These are phyloP conservation scores for Vanderwaltozyma tropicalis DNA, from an alignment of 805 yeast species.

Conservation along the genomic window DNA sequence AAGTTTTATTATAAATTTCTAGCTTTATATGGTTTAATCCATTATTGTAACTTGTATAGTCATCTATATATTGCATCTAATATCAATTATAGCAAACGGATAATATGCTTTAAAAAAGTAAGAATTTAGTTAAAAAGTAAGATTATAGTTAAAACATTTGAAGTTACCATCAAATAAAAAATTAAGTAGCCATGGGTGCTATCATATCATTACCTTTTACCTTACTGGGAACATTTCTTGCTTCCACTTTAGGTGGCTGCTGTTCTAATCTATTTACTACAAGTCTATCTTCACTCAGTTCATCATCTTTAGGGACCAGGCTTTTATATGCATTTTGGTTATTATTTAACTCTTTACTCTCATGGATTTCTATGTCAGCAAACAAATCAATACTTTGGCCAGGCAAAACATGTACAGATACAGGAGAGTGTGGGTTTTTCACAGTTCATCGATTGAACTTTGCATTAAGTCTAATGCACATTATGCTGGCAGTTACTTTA, in stretches of 20 bases:
- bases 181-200: conserved; percentile 66
- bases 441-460: conserved; percentile 90
- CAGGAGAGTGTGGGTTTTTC: conserved; percentile 81
- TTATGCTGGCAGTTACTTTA: conserved; percentile 55
- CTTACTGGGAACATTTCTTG: conserved; percentile 47
- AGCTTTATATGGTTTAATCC: too few species aligned
- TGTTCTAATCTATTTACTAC: conserved; percentile 55
- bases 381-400: conserved; percentile 68
- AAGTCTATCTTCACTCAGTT: conserved; percentile 42
- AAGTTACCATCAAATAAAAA: not conserved
- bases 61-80: too few species aligned
- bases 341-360: conserved; percentile 64
- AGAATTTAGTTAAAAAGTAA: too few species aligned
- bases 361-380: conserved; percentile 81
- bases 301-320: conserved; percentile 76
- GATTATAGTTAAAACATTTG: too few species aligned
- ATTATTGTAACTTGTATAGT: too few species aligned
- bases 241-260: conserved; percentile 77
- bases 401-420: conserved; percentile 70
- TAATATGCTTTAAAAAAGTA: too few species aligned
- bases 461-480: conserved; percentile 73
- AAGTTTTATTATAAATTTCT: too few species aligned
- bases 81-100: too few species aligned
- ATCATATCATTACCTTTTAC: conserved; percentile 62
- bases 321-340: conserved; percentile 75